Evolutionary conservation across 768 basidiomycete genomes (phyloP).

Genomic region (Erythrobasidium yunnanense): DNA sequence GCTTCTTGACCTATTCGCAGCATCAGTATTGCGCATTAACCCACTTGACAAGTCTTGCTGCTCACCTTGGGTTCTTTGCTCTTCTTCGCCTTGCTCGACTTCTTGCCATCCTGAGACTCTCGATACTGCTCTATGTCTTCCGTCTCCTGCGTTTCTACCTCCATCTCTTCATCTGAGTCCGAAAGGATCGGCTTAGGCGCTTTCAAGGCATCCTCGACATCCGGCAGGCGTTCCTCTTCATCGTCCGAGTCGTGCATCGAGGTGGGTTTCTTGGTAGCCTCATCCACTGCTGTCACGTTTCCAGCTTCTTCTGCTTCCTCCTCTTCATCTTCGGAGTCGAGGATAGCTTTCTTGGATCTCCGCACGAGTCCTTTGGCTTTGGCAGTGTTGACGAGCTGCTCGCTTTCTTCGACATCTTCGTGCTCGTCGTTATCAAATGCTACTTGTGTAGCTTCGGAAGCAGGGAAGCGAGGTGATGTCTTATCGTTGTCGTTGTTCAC

Average conservation of each 20-base stretch:
- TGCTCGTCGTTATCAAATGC: not conserved
- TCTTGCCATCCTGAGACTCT: not conserved
- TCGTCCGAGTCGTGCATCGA: not conserved
- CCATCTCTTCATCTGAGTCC: not conserved
- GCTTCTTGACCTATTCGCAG: not conserved
- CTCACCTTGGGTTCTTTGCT: not conserved
- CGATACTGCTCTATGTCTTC: constrained; percentile 23
- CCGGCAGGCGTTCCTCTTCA: not conserved
- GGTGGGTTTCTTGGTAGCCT: not conserved
- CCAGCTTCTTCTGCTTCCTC: not conserved
- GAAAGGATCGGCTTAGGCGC: not conserved
- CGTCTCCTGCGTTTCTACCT: constrained; percentile 6
- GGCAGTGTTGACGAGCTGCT: not conserved
- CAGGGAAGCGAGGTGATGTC: too few relatives aligned
- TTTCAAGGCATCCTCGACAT: not conserved
- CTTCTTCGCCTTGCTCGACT: not conserved
- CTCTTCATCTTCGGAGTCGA: not conserved
- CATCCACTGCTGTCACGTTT: not conserved
- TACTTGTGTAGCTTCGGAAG: too few relatives aligned
- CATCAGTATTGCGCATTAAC: not conserved
- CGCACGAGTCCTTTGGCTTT: too few relatives aligned
- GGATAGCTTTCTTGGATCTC: not conserved
- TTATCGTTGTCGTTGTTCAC: too few relatives aligned
- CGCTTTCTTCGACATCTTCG: not conserved
- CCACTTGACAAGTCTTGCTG: not conserved